A percentile compares a stretch with the other conserved stretches of the same genome.
These are phyloP conservation scores for Diaporthe sp. DNA, from an alignment of 2,329 filamentous ascomycete species.

Conservation along the genomic window DNA sequence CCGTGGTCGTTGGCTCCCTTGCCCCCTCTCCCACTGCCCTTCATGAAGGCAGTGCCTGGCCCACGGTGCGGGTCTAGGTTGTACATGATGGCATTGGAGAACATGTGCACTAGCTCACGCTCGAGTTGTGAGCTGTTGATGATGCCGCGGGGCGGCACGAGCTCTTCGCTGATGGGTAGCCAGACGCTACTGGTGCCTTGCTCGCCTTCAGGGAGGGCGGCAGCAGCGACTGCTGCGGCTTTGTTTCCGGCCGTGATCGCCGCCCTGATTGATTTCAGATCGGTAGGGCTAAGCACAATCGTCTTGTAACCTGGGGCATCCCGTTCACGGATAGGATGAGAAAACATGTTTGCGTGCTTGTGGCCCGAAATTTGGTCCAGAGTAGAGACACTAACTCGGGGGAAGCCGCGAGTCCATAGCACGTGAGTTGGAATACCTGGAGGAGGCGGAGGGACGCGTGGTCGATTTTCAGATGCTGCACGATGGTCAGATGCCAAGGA, in stretches of 20 bases:
- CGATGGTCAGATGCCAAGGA: constrained; percentile 53
- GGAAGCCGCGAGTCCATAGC: constrained; percentile 81
- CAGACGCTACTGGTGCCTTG: constrained; percentile 69
- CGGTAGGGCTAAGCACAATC: constrained; percentile 81
- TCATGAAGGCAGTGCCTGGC: constrained; percentile 73
- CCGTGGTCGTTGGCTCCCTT: constrained; percentile 54
- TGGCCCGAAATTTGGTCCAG: constrained; percentile 84
- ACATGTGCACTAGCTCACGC: constrained; percentile 95
- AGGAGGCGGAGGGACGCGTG: constrained; percentile 34
- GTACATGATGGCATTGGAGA: constrained; percentile 99
- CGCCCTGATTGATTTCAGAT: constrained; percentile 82
- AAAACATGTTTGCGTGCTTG: constrained; percentile 84
- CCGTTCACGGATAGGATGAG: constrained; percentile 79
- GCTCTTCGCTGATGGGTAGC: constrained; percentile 80
- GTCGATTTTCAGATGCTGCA: constrained; percentile 31
- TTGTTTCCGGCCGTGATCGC: constrained; percentile 82
- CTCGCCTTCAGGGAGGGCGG: constrained; percentile 72
- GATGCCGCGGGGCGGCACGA: constrained; percentile 88
- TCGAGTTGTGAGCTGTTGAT: constrained; percentile 95
- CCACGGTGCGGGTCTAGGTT: constrained; percentile 86
- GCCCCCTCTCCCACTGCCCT: constrained; percentile 53
- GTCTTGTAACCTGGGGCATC: constrained; percentile 83
- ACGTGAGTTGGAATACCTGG: constrained; percentile 72
- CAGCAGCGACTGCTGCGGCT: constrained; percentile 72
- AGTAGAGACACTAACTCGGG: constrained; percentile 79